phyloP scores from a whole-genome alignment of 495 filamentous ascomycete genomes.

The Trichoderma asperelloides region DNA sequence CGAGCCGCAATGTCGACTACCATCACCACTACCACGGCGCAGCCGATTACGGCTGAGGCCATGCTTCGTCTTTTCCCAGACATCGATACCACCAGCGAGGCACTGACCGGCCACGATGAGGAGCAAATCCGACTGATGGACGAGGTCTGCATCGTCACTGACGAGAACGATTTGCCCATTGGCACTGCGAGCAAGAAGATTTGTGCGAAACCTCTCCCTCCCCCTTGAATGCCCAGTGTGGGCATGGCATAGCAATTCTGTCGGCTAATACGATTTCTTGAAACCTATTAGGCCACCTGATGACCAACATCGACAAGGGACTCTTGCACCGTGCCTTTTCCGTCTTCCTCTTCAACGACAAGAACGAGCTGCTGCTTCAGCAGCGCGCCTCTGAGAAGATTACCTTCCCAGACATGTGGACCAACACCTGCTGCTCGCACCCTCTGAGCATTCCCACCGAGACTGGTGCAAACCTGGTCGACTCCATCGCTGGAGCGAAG shows the following conservation, averaged over 20 bases:
- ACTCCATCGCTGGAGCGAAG: slow-evolving; percentile 75
- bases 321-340: slow-evolving; percentile 97
- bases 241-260: not conserved
- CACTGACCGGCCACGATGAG: slow-evolving; percentile 82
- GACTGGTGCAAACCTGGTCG: slow-evolving; percentile 74
- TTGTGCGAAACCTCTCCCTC: slow-evolving; percentile 48
- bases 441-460: slow-evolving; percentile 85
- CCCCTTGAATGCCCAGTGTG: too few relatives aligned
- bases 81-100: slow-evolving; percentile 78
- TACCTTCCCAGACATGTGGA: slow-evolving; percentile 99
- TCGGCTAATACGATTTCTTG: not conserved
- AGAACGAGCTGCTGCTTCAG: slow-evolving; percentile 82
- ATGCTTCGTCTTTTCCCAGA: slow-evolving; percentile 89
- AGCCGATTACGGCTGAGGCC: slow-evolving; percentile 70
- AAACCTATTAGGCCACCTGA: slow-evolving; percentile 70
- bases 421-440: slow-evolving; percentile 99
- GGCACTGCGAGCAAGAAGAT: slow-evolving; percentile 97
- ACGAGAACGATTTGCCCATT: slow-evolving; percentile 87
- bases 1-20: slow-evolving; percentile 18
- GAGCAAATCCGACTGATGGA: slow-evolving; percentile 98
- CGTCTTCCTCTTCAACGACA: slow-evolving; percentile 92
- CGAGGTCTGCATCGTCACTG: slow-evolving; percentile 94
- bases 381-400: slow-evolving; percentile 97
- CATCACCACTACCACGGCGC: slow-evolving; percentile 22
- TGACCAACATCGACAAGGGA: slow-evolving; percentile 94